phyloP scores from a whole-genome alignment of 495 filamentous ascomycete species.

The Chaetomium fimeti region DNA sequence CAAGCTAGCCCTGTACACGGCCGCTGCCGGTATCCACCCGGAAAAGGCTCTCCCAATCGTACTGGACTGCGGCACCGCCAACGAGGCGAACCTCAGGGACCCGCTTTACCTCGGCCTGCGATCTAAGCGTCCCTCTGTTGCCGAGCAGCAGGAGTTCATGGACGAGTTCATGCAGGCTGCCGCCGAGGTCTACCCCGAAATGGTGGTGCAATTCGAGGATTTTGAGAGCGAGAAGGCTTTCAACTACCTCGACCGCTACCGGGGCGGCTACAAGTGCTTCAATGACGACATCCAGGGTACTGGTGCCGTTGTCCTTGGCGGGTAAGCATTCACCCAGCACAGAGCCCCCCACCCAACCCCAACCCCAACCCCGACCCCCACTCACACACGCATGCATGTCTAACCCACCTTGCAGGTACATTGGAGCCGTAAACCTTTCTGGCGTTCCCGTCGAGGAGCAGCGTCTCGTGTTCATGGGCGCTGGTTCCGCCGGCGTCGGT shows the following conservation, averaged over 20 bases:
- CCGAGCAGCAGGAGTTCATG: conserved; percentile 89
- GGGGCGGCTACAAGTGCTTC: conserved; percentile 86
- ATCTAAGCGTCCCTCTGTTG: conserved; percentile 71
- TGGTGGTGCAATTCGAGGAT: conserved; percentile 97
- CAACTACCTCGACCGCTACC: conserved; percentile 86
- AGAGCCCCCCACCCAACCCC: no score
- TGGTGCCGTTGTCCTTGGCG: conserved; percentile 89
- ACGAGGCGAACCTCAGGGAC: conserved; percentile 82
- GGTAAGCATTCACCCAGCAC: conserved; percentile 50
- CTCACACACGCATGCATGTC: neutral
- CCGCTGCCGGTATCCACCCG: conserved; percentile 94
- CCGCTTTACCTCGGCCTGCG: conserved; percentile 92
- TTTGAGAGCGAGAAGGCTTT: conserved; percentile 94
- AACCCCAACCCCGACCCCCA: neutral
- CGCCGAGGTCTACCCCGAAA: conserved; percentile 82
- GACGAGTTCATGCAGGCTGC: conserved; percentile 96
- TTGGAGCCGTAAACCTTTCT: conserved; percentile 88
- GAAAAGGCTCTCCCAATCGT: conserved; percentile 88
- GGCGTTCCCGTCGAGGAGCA: conserved; percentile 85
- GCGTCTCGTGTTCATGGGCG: conserved; percentile 92
- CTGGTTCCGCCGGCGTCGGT: conserved; percentile 91
- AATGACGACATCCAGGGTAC: conserved; percentile 99
- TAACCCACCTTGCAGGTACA: conserved; percentile 55
- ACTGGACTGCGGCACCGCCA: conserved; percentile 87
- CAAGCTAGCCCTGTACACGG: conserved; percentile 90